Base-by-base conservation (phyloP, 768 basidiomycete species). In the Podaxis sp. region DNA sequence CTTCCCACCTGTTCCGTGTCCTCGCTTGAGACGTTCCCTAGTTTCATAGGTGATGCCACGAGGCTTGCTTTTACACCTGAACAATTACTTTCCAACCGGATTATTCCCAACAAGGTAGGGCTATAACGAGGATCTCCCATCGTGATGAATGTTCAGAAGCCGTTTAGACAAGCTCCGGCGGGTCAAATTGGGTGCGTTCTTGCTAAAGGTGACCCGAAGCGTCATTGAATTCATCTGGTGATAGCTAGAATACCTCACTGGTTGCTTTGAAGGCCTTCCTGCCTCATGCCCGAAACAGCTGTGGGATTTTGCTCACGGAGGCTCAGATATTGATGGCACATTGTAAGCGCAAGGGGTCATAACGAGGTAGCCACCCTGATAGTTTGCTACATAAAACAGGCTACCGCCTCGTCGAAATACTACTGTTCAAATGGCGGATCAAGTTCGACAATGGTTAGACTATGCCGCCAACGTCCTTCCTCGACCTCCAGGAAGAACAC, bases 241-340 rank as follows among this genome's bases (percentile, higher is more conserved):
- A 39, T 28, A 61, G 59, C 24, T 52, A 13, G 51, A 61, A 28
- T 61, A 53, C n/a, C 51, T 61, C 26, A 61, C 59, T 3, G 39
- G 39, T 17, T 61, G 59, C n/a, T 61, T 52, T 33, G 24, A 40
- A 22, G 59, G 59, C 36, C 22, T 61, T n/a, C 52, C 52, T 11
- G 9, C 59, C 36, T 17, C 4, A 7, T 61, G 52, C 39, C 59
- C 59, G 17, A 40, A 40, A n/a, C 59, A 61, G 36, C 11, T 61
- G 11, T 61, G 59, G 59, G 26, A 53, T 44, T 61, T 61, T 30
- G 59, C 59, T 7, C 59, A 61, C 46, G 59, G 52, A 44, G 59
- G 59, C 15, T 22, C 59, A 5, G 40, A 24, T 42, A 46, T 61
- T 22, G 40, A 40, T 53, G 42, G 24, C 6, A 15, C 51, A 12